These are phyloP conservation scores for Phytophthora pseudosyringae DNA, from an alignment of 352 stramenopile genomes.

Conservation along the genomic window DNA sequence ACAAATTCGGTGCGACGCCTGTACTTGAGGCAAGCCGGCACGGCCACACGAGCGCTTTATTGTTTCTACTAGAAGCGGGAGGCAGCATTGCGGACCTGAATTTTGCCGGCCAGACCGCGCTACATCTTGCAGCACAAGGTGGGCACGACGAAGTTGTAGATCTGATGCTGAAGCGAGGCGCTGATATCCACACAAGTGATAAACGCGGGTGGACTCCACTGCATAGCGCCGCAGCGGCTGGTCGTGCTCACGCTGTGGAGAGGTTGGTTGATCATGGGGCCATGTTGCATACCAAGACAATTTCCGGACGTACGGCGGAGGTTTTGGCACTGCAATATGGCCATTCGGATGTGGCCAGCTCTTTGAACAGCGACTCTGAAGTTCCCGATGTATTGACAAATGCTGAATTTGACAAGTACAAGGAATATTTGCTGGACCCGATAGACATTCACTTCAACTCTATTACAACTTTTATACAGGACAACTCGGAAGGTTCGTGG, in stretches of 20 bases:
- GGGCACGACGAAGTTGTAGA: background rate
- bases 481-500: slow-evolving; percentile 2
- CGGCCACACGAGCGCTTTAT: background rate
- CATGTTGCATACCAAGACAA: background rate
- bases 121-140: slow-evolving; percentile 8
- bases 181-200: slow-evolving; percentile 4
- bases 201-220: slow-evolving; percentile 19
- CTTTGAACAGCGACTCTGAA: too few relatives aligned
- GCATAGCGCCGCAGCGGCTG: slow-evolving; percentile 2
- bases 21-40: slow-evolving; percentile 5
- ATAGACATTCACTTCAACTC: background rate
- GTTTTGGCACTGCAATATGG: slow-evolving; percentile 1
- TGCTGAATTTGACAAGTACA: background rate
- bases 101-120: background rate
- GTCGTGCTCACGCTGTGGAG: background rate
- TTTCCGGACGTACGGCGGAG: background rate
- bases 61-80: background rate
- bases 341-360: background rate
- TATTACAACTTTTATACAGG: background rate
- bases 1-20: slow-evolving; percentile 15
- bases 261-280: background rate
- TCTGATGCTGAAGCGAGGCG: background rate
- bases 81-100: background rate
- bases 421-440: slow-evolving; percentile 12
- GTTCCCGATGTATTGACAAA: too few relatives aligned